Percentiles rank a stretch among this genome's conserved stretches.
Evolutionary conservation across 805 yeast species (phyloP).

Genomic region (Sungouiozyma ichnusensis): DNA sequence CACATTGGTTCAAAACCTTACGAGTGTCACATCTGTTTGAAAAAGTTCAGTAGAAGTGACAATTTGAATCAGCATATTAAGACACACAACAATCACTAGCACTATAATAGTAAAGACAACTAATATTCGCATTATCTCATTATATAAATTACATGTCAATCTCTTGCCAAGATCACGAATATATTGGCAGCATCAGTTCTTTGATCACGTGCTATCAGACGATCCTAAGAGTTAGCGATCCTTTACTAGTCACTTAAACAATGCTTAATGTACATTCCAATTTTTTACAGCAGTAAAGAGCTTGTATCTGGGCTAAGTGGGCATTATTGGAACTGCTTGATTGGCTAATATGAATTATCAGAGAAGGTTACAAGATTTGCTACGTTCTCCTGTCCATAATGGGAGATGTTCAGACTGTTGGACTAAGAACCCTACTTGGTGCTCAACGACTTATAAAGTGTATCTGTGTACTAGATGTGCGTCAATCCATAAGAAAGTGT

Average conservation of each 20-base stretch:
- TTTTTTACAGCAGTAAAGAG: no score
- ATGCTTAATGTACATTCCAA: no score
- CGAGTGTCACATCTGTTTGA: conserved; percentile 49
- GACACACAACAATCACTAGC: conserved; percentile 31
- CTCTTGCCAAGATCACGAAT: no score
- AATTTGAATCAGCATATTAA: conserved; percentile 58
- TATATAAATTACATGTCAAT: no score
- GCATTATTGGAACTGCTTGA: background rate
- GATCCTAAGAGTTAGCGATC: no score
- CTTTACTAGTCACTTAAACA: no score
- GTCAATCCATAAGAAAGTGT: conserved; percentile 49
- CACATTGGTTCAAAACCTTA: conserved; percentile 68
- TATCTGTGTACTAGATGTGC: conserved; percentile 83
- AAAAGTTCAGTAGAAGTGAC: conserved; percentile 57
- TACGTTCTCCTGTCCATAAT: conserved; percentile 43
- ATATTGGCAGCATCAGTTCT: no score
- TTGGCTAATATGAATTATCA: conserved; percentile 1
- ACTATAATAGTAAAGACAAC: background rate
- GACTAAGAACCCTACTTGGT: conserved; percentile 45
- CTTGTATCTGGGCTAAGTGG: no score
- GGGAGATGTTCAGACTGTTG: conserved; percentile 78
- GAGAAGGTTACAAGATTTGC: conserved; percentile 42
- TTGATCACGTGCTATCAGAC: no score
- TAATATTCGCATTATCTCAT: background rate
- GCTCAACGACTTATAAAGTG: conserved; percentile 40